A percentile compares a stretch with the other conserved stretches of the same genome.
Evolutionary conservation across 139 green algal species (phyloP).

Genomic region (Tetraselmis striata): DNA sequence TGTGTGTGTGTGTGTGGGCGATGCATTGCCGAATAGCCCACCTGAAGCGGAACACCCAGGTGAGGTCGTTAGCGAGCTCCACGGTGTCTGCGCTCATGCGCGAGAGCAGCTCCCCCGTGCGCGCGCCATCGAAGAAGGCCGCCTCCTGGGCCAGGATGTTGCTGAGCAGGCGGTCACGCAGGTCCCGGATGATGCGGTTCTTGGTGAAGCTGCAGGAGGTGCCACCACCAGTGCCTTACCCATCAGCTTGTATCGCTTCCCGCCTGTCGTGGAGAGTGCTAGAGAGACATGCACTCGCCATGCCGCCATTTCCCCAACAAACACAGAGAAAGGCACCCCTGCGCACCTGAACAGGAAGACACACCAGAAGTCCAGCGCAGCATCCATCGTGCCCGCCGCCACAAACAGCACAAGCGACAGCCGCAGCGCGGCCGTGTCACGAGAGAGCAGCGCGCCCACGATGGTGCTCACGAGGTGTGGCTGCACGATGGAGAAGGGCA

Average conservation of each 20-base stretch:
- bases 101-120: constrained; percentile 1
- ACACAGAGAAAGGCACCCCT: too few species aligned
- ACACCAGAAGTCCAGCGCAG: constrained; percentile 11
- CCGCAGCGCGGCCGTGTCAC: not conserved
- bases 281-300: too few species aligned
- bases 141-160: constrained; percentile 5
- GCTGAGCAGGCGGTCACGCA: not conserved
- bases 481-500: constrained; percentile 7
- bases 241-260: too few species aligned
- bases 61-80: constrained; percentile 5
- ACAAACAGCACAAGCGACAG: not conserved
- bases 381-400: not conserved
- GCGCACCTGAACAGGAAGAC: constrained; percentile 14
- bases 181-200: not conserved
- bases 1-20: too few species aligned
- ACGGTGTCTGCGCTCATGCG: constrained; percentile 3
- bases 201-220: constrained; percentile 10
- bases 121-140: not conserved
- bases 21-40: too few species aligned
- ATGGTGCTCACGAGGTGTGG: not conserved
- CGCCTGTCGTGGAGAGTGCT: too few species aligned
- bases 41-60: constrained; percentile 12
- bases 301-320: too few species aligned
- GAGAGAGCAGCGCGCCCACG: not conserved
- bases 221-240: too few species aligned